Evolutionary conservation across 176 grass and related monocot genomes (phyloP).

Genomic region (Otatea glauca): DNA sequence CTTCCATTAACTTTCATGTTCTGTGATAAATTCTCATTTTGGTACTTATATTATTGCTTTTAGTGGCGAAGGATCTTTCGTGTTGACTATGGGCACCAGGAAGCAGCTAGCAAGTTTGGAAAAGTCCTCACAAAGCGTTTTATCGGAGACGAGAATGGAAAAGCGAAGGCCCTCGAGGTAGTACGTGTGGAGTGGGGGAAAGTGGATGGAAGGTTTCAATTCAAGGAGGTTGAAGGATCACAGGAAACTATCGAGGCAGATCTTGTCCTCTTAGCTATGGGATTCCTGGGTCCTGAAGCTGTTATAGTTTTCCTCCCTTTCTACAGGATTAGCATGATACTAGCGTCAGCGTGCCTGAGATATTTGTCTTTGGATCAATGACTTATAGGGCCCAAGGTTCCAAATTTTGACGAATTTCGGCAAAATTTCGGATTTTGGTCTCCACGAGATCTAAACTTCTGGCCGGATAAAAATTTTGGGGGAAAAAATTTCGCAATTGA

Average conservation of each 20-base stretch:
- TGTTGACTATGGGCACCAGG: slow-evolving; percentile 67
- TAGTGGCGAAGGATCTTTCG: slow-evolving; percentile 59
- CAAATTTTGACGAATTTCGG: too few species aligned
- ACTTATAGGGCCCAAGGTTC: too few species aligned
- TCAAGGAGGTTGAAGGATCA: slow-evolving; percentile 61
- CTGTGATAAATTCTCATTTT: slow-evolving; percentile 27
- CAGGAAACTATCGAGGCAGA: slow-evolving; percentile 63
- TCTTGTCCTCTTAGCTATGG: slow-evolving; percentile 65
- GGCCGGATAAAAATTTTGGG: too few species aligned
- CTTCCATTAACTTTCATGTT: not conserved
- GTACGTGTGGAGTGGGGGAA: slow-evolving; percentile 51
- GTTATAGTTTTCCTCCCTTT: slow-evolving; percentile 40
- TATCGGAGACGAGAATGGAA: slow-evolving; percentile 55
- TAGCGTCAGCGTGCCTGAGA: not conserved
- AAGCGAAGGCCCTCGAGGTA: slow-evolving; percentile 59
- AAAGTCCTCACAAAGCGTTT: slow-evolving; percentile 67
- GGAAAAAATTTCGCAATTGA: too few species aligned
- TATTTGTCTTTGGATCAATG: slow-evolving; percentile 5
- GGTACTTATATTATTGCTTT: slow-evolving; percentile 23
- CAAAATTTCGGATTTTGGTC: too few species aligned
- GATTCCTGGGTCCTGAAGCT: slow-evolving; percentile 64
- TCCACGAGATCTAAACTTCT: too few species aligned
- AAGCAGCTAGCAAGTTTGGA: slow-evolving; percentile 62
- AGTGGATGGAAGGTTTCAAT: slow-evolving; percentile 54
- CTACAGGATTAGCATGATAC: not conserved